A percentile compares a stretch with the other conserved stretches of the same genome.
phyloP scores from a whole-genome alignment of 1,284 basidiomycete species.

The Trametes sp. region DNA sequence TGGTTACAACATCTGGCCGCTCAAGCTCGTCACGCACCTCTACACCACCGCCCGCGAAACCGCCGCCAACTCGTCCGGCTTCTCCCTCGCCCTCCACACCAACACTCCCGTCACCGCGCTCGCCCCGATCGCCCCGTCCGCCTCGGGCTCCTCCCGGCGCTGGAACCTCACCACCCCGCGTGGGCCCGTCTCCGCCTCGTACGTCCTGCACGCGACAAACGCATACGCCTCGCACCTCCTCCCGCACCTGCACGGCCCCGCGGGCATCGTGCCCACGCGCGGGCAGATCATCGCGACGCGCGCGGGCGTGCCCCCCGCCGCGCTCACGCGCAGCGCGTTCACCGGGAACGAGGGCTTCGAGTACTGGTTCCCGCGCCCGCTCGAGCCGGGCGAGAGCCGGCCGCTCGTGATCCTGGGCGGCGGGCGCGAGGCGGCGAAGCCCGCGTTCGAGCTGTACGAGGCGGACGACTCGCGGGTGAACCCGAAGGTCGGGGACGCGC shows the following conservation, averaged over 20 bases:
- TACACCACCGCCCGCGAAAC: slow-evolving; percentile 51
- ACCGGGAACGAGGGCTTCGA: slow-evolving; percentile 60
- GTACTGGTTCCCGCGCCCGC: slow-evolving; percentile 84
- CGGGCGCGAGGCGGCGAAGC: slow-evolving; percentile 56
- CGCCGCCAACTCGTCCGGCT: slow-evolving; percentile 36
- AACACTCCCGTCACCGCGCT: slow-evolving; percentile 69
- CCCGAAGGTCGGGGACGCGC: slow-evolving; percentile 51
- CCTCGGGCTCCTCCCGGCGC: slow-evolving; percentile 37
- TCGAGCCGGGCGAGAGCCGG: slow-evolving; percentile 35
- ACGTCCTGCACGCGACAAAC: slow-evolving; percentile 84
- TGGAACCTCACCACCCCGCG: slow-evolving; percentile 67
- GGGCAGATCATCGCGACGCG: slow-evolving; percentile 76
- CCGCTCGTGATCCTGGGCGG: slow-evolving; percentile 82
- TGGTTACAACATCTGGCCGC: slow-evolving; percentile 78
- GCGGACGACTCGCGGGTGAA: slow-evolving; percentile 70
- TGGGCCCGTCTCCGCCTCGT: slow-evolving; percentile 61
- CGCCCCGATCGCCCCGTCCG: slow-evolving; percentile 23
- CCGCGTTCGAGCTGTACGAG: slow-evolving; percentile 57
- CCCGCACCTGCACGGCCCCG: slow-evolving; percentile 60
- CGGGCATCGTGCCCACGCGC: slow-evolving; percentile 73
- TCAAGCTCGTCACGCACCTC: slow-evolving; percentile 75
- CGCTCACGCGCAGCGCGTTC: slow-evolving; percentile 41
- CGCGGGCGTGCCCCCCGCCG: slow-evolving; percentile 50
- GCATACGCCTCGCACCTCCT: slow-evolving; percentile 75
- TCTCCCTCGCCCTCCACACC: slow-evolving; percentile 68